Evolutionary conservation across 306 rosid species (phyloP).

Genomic region (Potentilla sterilis): DNA sequence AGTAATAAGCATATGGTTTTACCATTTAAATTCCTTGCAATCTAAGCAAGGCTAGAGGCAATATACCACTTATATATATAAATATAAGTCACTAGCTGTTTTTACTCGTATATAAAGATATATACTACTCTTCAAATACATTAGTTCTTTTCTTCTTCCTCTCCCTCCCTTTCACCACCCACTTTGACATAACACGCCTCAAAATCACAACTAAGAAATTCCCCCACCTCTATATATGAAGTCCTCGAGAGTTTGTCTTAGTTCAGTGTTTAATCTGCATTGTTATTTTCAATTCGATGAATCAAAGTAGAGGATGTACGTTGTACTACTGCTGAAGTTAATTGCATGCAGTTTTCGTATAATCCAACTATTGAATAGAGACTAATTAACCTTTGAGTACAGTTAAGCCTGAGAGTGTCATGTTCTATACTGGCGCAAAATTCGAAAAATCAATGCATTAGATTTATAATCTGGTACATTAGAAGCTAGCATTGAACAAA

Average conservation of each 20-base stretch:
- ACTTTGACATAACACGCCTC: conserved; percentile 66
- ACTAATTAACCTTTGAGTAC: neutral
- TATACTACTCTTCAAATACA: conserved; percentile 10
- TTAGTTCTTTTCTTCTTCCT: conserved; percentile 6
- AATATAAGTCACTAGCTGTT: neutral
- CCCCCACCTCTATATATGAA: neutral
- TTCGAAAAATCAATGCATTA: neutral
- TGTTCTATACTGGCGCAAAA: neutral
- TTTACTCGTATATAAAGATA: neutral
- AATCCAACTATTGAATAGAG: conserved; percentile 2
- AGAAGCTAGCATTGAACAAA: conserved; percentile 7
- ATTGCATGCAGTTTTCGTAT: neutral
- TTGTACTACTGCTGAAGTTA: neutral
- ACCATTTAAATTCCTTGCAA: conserved; percentile 54
- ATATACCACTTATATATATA: neutral
- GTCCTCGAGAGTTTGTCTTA: conserved; percentile 4
- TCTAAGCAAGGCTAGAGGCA: too few species aligned
- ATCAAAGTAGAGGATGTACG: neutral
- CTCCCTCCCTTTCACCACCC: conserved; percentile 70
- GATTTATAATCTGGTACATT: neutral
- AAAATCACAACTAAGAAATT: conserved; percentile 16
- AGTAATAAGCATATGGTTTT: conserved; percentile 33
- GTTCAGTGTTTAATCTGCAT: neutral
- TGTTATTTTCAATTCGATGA: neutral
- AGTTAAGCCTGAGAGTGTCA: conserved; percentile 8